Conservation (phyloP, 1,284 basidiomycete genomes). For the Vanrija sp. region DNA sequence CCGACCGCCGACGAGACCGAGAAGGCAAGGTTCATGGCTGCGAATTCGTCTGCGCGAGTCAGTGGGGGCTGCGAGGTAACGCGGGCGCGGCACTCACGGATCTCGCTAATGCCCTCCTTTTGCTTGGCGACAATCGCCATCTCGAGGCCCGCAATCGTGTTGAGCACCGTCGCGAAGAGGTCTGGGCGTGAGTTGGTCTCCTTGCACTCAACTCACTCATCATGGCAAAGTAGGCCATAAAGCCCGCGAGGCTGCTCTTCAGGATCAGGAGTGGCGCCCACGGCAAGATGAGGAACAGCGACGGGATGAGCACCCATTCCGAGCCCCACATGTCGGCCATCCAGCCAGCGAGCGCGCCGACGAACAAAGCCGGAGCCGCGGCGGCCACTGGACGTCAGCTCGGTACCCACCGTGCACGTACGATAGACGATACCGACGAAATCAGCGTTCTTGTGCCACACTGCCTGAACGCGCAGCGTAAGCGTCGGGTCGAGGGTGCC, state of each 20-base stretch:
- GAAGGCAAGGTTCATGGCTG: constrained; percentile 42
- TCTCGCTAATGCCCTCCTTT: constrained; percentile 35
- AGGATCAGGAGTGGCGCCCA: constrained; percentile 64
- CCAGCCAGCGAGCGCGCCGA: constrained; percentile 61
- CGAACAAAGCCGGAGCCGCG: constrained; percentile 61
- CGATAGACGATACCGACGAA: constrained; percentile 65
- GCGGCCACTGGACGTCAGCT: constrained; percentile 52
- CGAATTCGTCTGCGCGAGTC: constrained; percentile 26
- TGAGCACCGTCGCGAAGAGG: constrained; percentile 11
- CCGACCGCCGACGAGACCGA: constrained; percentile 34
- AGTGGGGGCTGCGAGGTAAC: constrained; percentile 1
- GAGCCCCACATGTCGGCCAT: constrained; percentile 61
- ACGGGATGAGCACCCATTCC: constrained; percentile 56
- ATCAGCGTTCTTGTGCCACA: constrained; percentile 60
- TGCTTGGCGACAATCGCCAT: constrained; percentile 13
- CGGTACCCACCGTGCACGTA: not conserved
- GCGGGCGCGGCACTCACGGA: constrained; percentile 9
- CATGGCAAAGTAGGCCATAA: constrained; percentile 59
- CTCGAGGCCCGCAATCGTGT: constrained; percentile 13
- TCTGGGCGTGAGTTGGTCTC: constrained; percentile 13
- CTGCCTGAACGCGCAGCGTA: constrained; percentile 60
- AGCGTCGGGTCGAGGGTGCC: constrained; percentile 48
- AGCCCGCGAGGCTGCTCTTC: constrained; percentile 56
- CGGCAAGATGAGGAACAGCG: constrained; percentile 58
- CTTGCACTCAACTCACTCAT: constrained; percentile 50